A percentile compares a stretch with the other conserved stretches of the same genome.
Conservation (phyloP, 2,329 filamentous ascomycete species). For the Mycosphaerella sp. region DNA sequence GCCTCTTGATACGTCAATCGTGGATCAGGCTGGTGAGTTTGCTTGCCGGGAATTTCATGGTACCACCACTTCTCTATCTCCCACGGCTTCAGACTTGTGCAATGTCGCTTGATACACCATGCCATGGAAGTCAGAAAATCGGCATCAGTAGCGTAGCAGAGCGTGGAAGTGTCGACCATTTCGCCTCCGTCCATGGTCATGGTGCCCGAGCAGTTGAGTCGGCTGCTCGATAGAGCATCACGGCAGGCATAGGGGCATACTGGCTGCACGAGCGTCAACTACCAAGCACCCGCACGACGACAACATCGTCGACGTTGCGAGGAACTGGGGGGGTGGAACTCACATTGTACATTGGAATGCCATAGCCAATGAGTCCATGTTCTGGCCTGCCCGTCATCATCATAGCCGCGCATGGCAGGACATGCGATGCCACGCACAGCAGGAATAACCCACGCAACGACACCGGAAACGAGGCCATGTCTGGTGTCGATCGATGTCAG, state of each 20-base stretch:
- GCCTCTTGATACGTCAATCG: constrained; percentile 26
- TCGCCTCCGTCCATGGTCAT: constrained; percentile 13
- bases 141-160: constrained; percentile 30
- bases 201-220: constrained; percentile 12
- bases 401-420: too few species aligned
- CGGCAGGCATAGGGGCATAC: constrained; percentile 24
- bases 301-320: too few species aligned
- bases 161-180: constrained; percentile 17
- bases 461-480: too few species aligned
- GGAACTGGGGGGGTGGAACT: too few species aligned
- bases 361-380: too few species aligned
- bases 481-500: too few species aligned
- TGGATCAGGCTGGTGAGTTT: constrained; percentile 16
- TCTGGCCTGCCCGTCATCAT: too few species aligned
- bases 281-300: too few species aligned
- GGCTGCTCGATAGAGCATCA: constrained; percentile 13
- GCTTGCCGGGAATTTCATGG: constrained; percentile 16
- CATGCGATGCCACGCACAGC: too few species aligned
- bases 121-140: constrained; percentile 29
- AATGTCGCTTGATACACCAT: constrained; percentile 29
- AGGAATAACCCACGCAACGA: too few species aligned
- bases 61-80: constrained; percentile 31
- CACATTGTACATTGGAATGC: too few species aligned
- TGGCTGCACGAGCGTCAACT: constrained; percentile 8
- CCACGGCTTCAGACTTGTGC: constrained; percentile 21